Conservation (phyloP, 2,329 filamentous ascomycete species). For the Hysterium pulicare region DNA sequence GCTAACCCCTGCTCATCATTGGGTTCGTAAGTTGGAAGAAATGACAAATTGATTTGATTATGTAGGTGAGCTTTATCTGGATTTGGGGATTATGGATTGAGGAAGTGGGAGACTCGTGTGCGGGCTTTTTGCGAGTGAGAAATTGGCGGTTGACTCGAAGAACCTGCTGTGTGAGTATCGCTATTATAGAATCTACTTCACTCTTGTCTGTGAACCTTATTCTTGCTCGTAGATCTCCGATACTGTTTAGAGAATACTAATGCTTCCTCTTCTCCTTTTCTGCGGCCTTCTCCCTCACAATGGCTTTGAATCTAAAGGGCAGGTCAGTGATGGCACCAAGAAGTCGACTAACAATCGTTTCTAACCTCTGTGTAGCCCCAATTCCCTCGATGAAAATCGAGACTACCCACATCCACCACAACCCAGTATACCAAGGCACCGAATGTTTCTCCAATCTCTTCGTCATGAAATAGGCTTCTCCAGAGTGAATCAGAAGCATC, state of each 20-base stretch:
- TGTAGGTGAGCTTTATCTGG: too few species aligned
- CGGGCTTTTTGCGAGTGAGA: too few species aligned
- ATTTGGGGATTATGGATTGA: too few species aligned
- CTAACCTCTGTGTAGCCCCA: constrained; percentile 1
- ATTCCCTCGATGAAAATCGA: constrained; percentile 53
- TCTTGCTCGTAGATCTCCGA: too few species aligned
- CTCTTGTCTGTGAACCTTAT: too few species aligned
- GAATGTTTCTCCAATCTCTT: constrained; percentile 50
- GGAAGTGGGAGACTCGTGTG: too few species aligned
- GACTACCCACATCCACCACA: constrained; percentile 56
- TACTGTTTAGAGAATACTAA: background rate
- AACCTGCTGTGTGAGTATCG: too few species aligned
- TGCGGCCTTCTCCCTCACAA: background rate
- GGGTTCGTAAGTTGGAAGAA: too few species aligned
- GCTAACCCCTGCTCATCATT: too few species aligned
- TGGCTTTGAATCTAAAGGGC: background rate
- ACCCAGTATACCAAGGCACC: constrained; percentile 45
- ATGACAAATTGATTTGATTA: too few species aligned
- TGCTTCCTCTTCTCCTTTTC: constrained; percentile 1
- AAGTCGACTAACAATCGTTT: background rate
- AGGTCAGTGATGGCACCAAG: background rate
- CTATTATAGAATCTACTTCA: too few species aligned
- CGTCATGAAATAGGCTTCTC: constrained; percentile 56
- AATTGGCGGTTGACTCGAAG: too few species aligned
- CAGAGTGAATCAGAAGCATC: constrained; percentile 62